These are phyloP conservation scores for Gleditsia sinensis DNA, from an alignment of 306 rosid genomes.

Conservation along the genomic window DNA sequence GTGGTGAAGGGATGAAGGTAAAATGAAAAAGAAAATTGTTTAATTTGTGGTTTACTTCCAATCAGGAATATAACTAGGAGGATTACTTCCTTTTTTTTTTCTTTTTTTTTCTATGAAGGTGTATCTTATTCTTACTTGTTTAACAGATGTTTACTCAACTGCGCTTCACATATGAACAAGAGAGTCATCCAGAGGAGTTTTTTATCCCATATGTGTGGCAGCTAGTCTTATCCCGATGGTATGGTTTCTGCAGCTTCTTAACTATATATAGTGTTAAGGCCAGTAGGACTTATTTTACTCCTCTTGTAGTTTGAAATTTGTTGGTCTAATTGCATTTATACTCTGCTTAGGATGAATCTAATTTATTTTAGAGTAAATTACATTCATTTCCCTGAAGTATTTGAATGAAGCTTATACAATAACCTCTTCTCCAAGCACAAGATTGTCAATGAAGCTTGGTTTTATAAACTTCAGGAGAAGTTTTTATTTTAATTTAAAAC, in stretches of 20 bases:
- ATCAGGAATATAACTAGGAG: constrained; percentile 21
- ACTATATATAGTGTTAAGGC: neutral
- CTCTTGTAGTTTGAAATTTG: constrained; percentile 13
- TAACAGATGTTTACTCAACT: constrained; percentile 91
- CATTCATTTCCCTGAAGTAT: no score
- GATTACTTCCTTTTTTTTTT: constrained; percentile 11
- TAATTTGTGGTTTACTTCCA: constrained; percentile 16
- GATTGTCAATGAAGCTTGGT: no score
- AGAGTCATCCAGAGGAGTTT: constrained; percentile 96
- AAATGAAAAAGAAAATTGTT: constrained; percentile 13
- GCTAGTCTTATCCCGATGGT: constrained; percentile 89
- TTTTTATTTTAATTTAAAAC: no score
- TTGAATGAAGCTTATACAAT: no score
- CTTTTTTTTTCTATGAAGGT: constrained; percentile 13
- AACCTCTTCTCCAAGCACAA: no score
- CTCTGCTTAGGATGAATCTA: neutral
- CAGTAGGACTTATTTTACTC: constrained; percentile 24
- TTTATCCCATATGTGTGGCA: constrained; percentile 97
- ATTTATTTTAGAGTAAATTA: no score
- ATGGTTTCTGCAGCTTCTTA: constrained; percentile 36
- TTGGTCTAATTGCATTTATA: neutral
- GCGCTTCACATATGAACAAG: constrained; percentile 98
- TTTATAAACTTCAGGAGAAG: no score
- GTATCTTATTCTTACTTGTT: constrained; percentile 18
- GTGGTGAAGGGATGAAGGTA: constrained; percentile 99